Conservation (phyloP, 2,329 filamentous ascomycete genomes). For the Leptographium lundbergii region DNA sequence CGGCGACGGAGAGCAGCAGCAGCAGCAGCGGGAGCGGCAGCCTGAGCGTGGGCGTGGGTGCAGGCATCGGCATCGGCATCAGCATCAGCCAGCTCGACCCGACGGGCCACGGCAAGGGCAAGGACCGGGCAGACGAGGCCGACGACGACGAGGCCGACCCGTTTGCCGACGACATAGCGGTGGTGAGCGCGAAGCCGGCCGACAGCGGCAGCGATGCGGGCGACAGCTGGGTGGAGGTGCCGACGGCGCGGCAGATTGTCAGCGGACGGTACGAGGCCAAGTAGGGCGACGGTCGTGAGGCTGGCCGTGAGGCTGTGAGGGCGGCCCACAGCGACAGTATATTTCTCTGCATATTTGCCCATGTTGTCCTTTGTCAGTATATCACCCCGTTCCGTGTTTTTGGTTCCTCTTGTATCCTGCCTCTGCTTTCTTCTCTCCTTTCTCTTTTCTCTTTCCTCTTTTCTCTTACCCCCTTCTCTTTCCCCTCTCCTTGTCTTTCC, state of each 20-base stretch:
- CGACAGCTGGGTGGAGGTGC: constrained; percentile 52
- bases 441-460: background rate
- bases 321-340: background rate
- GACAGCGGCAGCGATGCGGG: constrained; percentile 9
- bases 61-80: constrained; percentile 42
- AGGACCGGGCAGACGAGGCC: constrained; percentile 26
- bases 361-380: background rate
- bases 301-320: too few relatives aligned
- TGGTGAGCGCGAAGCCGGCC: constrained; percentile 15
- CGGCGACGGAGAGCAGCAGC: constrained; percentile 50
- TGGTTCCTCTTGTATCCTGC: too few relatives aligned
- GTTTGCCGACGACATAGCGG: constrained; percentile 49
- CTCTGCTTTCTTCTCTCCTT: too few relatives aligned
- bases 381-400: background rate
- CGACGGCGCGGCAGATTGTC: constrained; percentile 52
- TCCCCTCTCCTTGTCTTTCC: too few relatives aligned
- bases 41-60: too few relatives aligned
- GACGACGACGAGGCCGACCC: constrained; percentile 43
- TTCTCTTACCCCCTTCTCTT: background rate
- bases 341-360: background rate
- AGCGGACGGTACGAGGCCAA: constrained; percentile 63
- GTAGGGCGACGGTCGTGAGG: constrained; percentile 7
- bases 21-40: constrained; percentile 52
- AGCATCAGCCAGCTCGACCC: constrained; percentile 40
- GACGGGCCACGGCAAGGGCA: constrained; percentile 25